Evolutionary conservation across 2,329 filamentous ascomycete species (phyloP), one percentile per base, ranked within the genome.

Genomic region (Fusarium sororula): DNA sequence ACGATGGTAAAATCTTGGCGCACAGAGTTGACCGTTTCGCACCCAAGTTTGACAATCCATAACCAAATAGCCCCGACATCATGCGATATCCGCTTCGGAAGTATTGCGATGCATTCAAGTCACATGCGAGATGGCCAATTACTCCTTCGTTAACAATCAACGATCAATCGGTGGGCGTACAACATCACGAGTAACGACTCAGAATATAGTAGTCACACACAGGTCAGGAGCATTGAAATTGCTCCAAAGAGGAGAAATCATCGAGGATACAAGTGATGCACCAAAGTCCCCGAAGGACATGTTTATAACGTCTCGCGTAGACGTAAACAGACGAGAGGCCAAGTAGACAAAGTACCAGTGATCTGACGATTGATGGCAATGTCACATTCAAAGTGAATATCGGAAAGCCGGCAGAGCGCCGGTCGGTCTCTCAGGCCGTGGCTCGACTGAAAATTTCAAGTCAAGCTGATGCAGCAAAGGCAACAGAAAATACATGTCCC

Each of bases 361-460:
- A 68, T 67, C 73, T 70, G 68, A 73, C 63, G 67, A 74, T 75
- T 71, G 68, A 77, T 78, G 76, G 76, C 75, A 75, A 73, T 80
- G 79, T 84, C 83, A 84, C 83, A 81, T 82, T 81, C 74, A 76
- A 68, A 77, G 74, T 76, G 79, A 78, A 79, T 80, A 80, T 81
- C 80, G 81, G 80, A 82, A 90, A 91, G 90, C 90, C 90, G 90
- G 90, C 90, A 84, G 80, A 65, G 80, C 81, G 90, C 90, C 90
- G 90, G 90, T 92, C 90, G 90, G 90, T 89, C 90, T 92, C 90
- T 91, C 83, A 90, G 90, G 90, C 90, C 90, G 90, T 84, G 85
- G 89, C 90, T 89, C 84, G 87, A 88, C 87, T 88, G 82, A 80
- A 86, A 67, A 44, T 85, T 78, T 78, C 81, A 85, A 85, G 87